These are phyloP conservation scores for Botrytis aclada DNA, from an alignment of 2,329 filamentous ascomycete genomes.

Conservation along the genomic window DNA sequence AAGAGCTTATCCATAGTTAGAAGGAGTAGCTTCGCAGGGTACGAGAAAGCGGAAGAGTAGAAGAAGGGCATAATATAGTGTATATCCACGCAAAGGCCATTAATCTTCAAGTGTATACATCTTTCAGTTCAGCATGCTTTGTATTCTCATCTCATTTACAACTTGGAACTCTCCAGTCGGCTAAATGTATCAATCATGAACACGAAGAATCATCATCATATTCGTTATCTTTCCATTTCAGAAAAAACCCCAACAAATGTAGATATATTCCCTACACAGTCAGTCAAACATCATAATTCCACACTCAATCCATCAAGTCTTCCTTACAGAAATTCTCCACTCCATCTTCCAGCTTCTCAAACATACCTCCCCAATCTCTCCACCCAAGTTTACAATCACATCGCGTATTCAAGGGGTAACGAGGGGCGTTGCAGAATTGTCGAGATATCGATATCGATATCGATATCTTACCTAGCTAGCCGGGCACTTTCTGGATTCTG, in stretches of 20 bases:
- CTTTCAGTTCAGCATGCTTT: neutral
- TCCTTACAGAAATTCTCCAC: neutral
- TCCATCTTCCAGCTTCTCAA: neutral
- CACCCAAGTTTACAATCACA: too few species aligned
- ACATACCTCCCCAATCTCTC: too few species aligned
- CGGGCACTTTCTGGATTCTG: too few species aligned
- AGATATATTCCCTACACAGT: neutral
- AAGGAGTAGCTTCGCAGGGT: too few species aligned
- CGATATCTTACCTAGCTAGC: too few species aligned
- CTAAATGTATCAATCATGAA: neutral
- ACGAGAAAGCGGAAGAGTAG: neutral
- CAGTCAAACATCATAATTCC: neutral
- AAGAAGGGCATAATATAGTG: neutral
- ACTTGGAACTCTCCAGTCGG: neutral
- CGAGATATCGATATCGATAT: too few species aligned
- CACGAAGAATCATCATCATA: neutral
- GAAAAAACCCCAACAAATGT: too few species aligned
- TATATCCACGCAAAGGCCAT: neutral
- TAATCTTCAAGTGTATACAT: neutral
- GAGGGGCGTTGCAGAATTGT: too few species aligned
- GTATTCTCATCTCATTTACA: neutral
- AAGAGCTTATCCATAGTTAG: neutral
- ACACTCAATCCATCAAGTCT: neutral
- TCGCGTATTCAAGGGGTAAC: too few species aligned
- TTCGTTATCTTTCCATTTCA: neutral